phyloP scores from a whole-genome alignment of 768 basidiomycete species.

The Podaxis pistillaris region DNA sequence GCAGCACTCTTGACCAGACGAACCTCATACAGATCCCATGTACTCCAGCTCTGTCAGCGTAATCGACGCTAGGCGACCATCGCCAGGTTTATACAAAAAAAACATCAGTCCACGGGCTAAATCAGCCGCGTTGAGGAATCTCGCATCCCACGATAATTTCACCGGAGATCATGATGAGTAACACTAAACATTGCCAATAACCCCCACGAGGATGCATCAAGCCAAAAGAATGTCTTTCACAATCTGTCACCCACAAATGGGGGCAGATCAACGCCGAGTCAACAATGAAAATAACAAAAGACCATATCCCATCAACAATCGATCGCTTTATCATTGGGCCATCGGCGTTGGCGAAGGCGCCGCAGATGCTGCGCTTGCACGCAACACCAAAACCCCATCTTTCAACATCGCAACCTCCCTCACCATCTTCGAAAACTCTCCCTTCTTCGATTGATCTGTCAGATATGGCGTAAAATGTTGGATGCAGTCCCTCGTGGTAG shows the following conservation, averaged over 20 bases:
- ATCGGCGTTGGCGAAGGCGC: slow-evolving; percentile 34
- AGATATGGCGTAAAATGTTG: slow-evolving; percentile 76
- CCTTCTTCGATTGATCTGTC: slow-evolving; percentile 66
- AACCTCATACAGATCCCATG: too few relatives aligned
- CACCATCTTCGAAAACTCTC: slow-evolving; percentile 73
- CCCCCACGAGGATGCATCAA: background rate
- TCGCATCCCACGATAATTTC: background rate
- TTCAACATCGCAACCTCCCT: slow-evolving; percentile 77
- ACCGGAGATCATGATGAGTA: background rate
- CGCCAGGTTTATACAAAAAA: too few relatives aligned
- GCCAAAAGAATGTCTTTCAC: background rate
- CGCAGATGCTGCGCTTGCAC: slow-evolving; percentile 27
- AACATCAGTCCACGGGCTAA: background rate
- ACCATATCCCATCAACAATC: background rate
- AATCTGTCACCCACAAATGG: background rate
- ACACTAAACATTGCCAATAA: background rate
- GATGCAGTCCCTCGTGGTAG: slow-evolving; percentile 79
- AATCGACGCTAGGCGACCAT: too few relatives aligned
- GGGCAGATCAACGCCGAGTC: background rate
- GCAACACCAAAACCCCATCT: slow-evolving; percentile 59
- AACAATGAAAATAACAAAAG: background rate
- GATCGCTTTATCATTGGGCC: slow-evolving; percentile 5
- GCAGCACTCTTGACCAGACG: too few relatives aligned
- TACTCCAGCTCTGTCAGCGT: too few relatives aligned
- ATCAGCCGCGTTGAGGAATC: background rate